Conservation (phyloP, 371 early-diverging fungal genomes). For the Cokeromyces recurvatus region DNA sequence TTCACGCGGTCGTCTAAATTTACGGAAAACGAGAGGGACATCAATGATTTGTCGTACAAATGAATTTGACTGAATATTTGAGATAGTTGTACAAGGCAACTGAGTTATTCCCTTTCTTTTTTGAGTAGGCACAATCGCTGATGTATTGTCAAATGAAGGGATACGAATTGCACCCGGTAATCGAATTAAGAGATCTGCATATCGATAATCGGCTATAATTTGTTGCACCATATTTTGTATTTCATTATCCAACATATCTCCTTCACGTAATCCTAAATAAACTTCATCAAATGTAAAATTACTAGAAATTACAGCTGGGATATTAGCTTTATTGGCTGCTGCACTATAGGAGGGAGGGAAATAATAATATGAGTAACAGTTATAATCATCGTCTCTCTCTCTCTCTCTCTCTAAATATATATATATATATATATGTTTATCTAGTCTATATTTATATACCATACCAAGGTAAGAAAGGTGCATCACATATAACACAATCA, state of each 20-base stretch:
- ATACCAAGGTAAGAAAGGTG: constrained; percentile 68
- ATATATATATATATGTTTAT: background rate
- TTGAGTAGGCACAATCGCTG: constrained; percentile 33
- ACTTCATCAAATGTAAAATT: constrained; percentile 81
- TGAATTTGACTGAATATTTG: constrained; percentile 16
- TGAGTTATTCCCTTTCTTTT: constrained; percentile 34
- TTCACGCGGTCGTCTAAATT: constrained; percentile 42
- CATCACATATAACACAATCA: constrained; percentile 67
- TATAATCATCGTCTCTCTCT: too few species aligned
- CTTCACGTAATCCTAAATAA: constrained; percentile 55
- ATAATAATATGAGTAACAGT: too few species aligned
- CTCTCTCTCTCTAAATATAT: too few species aligned
- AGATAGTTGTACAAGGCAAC: constrained; percentile 31
- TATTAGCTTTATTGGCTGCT: constrained; percentile 52
- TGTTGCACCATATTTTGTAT: constrained; percentile 43
- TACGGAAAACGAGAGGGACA: constrained; percentile 61
- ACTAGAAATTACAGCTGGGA: constrained; percentile 66
- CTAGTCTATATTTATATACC: background rate
- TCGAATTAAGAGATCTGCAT: constrained; percentile 59
- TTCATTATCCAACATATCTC: constrained; percentile 49
- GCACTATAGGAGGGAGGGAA: too few species aligned
- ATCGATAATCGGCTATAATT: constrained; percentile 51
- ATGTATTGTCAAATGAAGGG: constrained; percentile 55
- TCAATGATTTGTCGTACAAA: constrained; percentile 47
- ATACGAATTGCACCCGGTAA: constrained; percentile 68